These are phyloP conservation scores for Cephalotrichum gorgonifer DNA, from an alignment of 2,329 filamentous ascomycete species.

Conservation along the genomic window DNA sequence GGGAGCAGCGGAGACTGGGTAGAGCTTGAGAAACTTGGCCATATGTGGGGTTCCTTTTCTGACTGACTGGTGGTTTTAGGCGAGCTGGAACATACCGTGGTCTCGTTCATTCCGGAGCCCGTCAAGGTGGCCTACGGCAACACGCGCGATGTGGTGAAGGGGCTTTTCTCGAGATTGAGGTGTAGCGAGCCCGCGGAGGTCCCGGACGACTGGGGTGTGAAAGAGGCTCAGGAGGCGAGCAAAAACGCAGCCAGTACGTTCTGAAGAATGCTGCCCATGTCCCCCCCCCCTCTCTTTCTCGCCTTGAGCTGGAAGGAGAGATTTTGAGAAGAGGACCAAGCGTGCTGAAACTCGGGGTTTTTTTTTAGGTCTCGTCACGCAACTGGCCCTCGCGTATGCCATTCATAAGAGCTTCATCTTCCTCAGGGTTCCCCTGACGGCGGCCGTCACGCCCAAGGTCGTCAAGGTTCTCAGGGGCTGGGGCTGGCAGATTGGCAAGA, in stretches of 20 bases:
- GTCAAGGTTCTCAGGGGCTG: conserved; percentile 77
- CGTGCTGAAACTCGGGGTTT: not conserved
- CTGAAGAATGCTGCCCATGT: not conserved
- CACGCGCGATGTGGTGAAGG: conserved; percentile 35
- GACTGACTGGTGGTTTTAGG: conserved; percentile 25
- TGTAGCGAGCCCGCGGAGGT: not conserved
- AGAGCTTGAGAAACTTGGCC: not conserved
- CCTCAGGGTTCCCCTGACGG: conserved; percentile 83
- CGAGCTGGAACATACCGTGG: conserved; percentile 51
- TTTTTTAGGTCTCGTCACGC: conserved; percentile 54
- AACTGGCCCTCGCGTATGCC: conserved; percentile 86
- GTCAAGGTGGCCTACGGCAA: conserved; percentile 24
- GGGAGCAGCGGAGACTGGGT: not conserved
- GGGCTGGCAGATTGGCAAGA: conserved; percentile 93
- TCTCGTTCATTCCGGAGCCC: conserved; percentile 48
- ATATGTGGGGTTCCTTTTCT: not conserved
- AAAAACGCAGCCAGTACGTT: conserved; percentile 1
- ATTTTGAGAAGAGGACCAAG: not conserved
- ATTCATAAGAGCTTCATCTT: conserved; percentile 99
- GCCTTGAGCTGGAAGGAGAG: not conserved
- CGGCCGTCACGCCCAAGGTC: conserved; percentile 86
- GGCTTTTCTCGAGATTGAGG: conserved; percentile 23
- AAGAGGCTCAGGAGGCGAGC: conserved; percentile 1
- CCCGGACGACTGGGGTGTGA: not conserved
- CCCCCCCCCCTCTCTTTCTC: not conserved